Evolutionary conservation across 108 stramenopile species (phyloP), one percentile per base, ranked within the genome.

Genomic region (Conticribra guillardii): DNA sequence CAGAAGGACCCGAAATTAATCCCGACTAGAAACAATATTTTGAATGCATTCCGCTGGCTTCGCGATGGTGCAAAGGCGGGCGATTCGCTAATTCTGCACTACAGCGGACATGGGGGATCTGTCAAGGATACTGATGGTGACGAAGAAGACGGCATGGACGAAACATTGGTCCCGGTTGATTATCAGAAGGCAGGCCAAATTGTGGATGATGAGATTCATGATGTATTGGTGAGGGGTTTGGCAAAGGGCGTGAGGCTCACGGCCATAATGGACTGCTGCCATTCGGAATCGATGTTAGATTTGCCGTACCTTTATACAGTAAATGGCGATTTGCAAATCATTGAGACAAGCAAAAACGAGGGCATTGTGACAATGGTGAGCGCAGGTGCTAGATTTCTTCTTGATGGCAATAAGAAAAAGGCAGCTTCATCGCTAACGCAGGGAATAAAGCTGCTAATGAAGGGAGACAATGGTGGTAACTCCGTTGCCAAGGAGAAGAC

Each of bases 191-290:
- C 74, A 3, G 89, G 89, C 8, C 61, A 83, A 30, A 90, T 90
- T 41, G 44, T 62, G 1, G 86, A 87, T 69, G 86, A 87, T 59
- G 78, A 81, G 15, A 27, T 89, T 32, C 70, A 73, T 45, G 65
- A 60, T 45, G 63, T 79, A 44, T 73, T 90, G 47, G 87, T 88
- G 2, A 23, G 58, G 26, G 74, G 81, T 21, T 52, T 90, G 26
- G 78, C 84, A 31, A 82, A 79, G 49, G 87, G 85, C 49, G 82
- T 81, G 41, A 44, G 54, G 17, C 73, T 88, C 26, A 79, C 86
- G 0, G 33, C 81, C 63, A 67, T 87, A 14, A 89, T 89, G 86
- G 89, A 90, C 58, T 90, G 86, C 61, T 90, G 89, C 80, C 89
- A 90, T 54, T 78, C 74, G 27, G 89, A 82, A 34, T 67, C 63